Evolutionary conservation across 2,329 filamentous ascomycete species (phyloP).

Genomic region (Zasmidium angulare): DNA sequence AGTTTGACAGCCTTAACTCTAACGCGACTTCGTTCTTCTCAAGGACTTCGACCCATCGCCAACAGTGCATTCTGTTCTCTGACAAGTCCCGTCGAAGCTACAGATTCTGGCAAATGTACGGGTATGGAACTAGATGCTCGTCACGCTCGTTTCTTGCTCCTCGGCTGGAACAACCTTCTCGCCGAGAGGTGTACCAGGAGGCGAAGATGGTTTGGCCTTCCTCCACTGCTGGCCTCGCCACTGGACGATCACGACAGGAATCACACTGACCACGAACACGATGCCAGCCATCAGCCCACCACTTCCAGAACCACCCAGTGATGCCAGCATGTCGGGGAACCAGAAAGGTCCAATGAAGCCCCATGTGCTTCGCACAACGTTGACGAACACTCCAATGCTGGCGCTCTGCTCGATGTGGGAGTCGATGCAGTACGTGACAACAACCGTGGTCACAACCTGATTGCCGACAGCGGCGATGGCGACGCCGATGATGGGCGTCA

Average conservation of each 20-base stretch:
- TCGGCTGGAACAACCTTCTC: background rate
- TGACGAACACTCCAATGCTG: slow-evolving; percentile 60
- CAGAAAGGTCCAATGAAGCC: slow-evolving; percentile 51
- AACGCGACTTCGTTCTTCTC: too few relatives aligned
- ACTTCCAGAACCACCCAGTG: slow-evolving; percentile 38
- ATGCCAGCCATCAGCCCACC: slow-evolving; percentile 40
- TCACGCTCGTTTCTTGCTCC: background rate
- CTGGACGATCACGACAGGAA: slow-evolving; percentile 31
- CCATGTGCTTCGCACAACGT: slow-evolving; percentile 47
- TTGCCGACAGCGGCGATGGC: slow-evolving; percentile 55
- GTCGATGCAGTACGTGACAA: slow-evolving; percentile 62
- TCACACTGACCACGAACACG: slow-evolving; percentile 26
- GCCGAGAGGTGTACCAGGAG: slow-evolving; percentile 22
- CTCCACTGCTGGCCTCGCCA: slow-evolving; percentile 22
- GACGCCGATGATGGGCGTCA: slow-evolving; percentile 52
- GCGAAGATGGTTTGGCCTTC: slow-evolving; percentile 10
- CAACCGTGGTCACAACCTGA: slow-evolving; percentile 61
- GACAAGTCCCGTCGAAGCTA: too few relatives aligned
- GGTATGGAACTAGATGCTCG: background rate
- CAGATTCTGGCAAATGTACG: too few relatives aligned
- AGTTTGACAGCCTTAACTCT: too few relatives aligned
- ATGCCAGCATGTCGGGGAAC: slow-evolving; percentile 42
- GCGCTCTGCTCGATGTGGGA: slow-evolving; percentile 55
- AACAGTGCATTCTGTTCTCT: too few relatives aligned
- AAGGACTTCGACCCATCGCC: too few relatives aligned